Conservation (phyloP, 176 grass and related monocot genomes). For the Oryza meyeriana region DNA sequence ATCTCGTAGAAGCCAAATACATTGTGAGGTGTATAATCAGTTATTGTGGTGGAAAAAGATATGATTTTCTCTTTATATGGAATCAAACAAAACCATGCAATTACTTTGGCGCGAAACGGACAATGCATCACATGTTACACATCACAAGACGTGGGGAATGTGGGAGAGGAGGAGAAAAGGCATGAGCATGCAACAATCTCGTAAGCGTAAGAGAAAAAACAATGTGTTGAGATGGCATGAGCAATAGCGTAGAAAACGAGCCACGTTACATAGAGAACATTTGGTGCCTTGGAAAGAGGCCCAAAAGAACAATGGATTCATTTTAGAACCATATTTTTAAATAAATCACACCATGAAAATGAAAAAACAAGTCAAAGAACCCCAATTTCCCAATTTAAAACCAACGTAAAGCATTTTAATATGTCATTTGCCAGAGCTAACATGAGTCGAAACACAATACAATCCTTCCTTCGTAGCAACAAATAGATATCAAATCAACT, state of each 20-base stretch:
- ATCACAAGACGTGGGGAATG: not conserved
- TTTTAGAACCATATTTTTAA: not conserved
- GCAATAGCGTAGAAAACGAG: not conserved
- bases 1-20: not conserved
- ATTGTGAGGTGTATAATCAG: not conserved
- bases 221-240: not conserved
- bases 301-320: too few relatives aligned
- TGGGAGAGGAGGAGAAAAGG: not conserved
- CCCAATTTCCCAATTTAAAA: too few relatives aligned
- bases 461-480: too few relatives aligned
- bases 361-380: not conserved
- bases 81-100: not conserved
- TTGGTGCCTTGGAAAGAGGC: not conserved
- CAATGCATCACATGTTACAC: rapidly evolving
- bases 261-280: not conserved
- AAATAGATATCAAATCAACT: too few relatives aligned
- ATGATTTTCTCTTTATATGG: not conserved
- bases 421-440: not conserved
- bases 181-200: not conserved
- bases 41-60: not conserved
- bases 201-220: too few relatives aligned
- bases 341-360: not conserved
- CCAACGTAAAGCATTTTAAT: not conserved
- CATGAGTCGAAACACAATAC: not conserved
- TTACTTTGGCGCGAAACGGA: not conserved